Percentiles rank a stretch among this genome's conserved stretches.
Evolutionary conservation across 495 filamentous ascomycete species (phyloP).

Genomic region (Neurospora sp.): DNA sequence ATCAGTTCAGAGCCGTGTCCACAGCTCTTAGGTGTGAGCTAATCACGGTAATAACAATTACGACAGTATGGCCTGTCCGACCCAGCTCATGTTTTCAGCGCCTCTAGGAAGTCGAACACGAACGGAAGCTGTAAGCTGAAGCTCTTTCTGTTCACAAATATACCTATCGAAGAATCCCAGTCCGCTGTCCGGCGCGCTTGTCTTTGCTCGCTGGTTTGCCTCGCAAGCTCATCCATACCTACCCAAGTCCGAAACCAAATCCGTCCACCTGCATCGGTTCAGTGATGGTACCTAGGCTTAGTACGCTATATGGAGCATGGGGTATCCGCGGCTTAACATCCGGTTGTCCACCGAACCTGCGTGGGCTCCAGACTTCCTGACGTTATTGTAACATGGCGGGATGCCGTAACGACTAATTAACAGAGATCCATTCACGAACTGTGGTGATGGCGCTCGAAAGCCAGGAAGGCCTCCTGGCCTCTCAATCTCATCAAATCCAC

Average conservation of each 20-base stretch:
- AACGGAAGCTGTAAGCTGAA: not conserved
- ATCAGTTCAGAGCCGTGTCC: not conserved
- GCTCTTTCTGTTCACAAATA: not conserved
- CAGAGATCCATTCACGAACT: not conserved
- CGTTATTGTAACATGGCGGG: not conserved
- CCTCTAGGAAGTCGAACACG: not conserved
- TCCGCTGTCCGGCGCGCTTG: not conserved
- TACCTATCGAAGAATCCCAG: not conserved
- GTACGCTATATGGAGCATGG: not conserved
- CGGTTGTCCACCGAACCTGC: not conserved
- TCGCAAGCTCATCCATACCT: not conserved
- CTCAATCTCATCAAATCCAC: not conserved
- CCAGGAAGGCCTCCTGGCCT: not conserved
- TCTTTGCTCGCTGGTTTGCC: not conserved
- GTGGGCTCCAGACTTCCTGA: not conserved
- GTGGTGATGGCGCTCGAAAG: not conserved
- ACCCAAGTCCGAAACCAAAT: not conserved
- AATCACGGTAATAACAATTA: not conserved
- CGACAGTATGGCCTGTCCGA: not conserved
- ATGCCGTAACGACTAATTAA: not conserved
- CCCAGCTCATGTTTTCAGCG: not conserved
- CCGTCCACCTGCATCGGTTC: not conserved
- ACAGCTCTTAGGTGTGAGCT: not conserved
- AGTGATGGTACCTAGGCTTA: not conserved
- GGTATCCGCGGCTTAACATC: not conserved